phyloP scores from a whole-genome alignment of 805 yeast species.

The Yamadazyma takamatsuzukensis region DNA sequence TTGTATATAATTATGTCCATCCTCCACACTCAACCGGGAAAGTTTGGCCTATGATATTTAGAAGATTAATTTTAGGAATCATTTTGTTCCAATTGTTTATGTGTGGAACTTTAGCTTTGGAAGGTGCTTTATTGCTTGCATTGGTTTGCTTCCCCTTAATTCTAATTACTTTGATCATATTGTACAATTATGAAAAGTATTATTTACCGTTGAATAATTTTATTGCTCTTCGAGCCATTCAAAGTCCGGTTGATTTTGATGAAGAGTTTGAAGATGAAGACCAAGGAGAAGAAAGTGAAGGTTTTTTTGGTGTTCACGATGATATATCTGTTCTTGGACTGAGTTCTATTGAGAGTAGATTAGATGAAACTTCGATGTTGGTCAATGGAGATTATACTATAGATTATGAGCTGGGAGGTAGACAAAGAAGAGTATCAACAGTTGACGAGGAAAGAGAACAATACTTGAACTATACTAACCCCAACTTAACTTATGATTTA shows the following conservation, averaged over 20 bases:
- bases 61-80: constrained; percentile 53
- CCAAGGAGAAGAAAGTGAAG: constrained; percentile 3
- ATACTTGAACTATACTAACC: constrained; percentile 48
- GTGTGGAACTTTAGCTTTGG: constrained; percentile 61
- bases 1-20: constrained; percentile 58
- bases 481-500: constrained; percentile 42
- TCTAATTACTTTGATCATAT: constrained; percentile 41
- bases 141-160: constrained; percentile 48
- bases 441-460: constrained; percentile 57
- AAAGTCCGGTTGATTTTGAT: constrained; percentile 38
- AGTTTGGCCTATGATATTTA: constrained; percentile 62
- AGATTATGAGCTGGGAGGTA: constrained; percentile 10
- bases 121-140: constrained; percentile 51
- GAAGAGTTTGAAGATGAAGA: constrained; percentile 39
- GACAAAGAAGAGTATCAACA: constrained; percentile 43
- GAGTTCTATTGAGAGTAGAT: neutral
- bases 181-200: constrained; percentile 50
- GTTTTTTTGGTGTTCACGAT: constrained; percentile 1
- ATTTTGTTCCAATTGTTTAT: constrained; percentile 57
- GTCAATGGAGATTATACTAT: constrained; percentile 15
- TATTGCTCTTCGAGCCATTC: constrained; percentile 58
- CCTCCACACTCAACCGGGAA: constrained; percentile 66
- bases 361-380: constrained; percentile 14
- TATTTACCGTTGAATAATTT: constrained; percentile 52
- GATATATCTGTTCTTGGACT: constrained; percentile 1